Evolutionary conservation across 108 stramenopile genomes (phyloP), one percentile per base, ranked within the genome.

Genomic region (Cyclotella kingstonii): DNA sequence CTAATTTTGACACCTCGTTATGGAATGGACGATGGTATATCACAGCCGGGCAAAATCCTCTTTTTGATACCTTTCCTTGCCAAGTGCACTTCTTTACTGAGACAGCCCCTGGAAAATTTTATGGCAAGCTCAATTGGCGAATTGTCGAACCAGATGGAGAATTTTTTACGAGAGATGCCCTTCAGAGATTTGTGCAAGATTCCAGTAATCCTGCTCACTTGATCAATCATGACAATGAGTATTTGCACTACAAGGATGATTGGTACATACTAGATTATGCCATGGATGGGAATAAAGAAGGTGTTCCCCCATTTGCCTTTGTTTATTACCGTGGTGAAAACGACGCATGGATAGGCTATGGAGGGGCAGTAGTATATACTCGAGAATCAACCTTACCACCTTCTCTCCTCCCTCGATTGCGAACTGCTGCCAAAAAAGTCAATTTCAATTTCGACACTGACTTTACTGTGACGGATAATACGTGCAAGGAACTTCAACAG

Each of bases 321-420:
- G 87, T 98, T 15, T 95, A 95, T 54, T 98, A 96, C 76, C 81
- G 97, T 8, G 97, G 97, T 21, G 76, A 71, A 42, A 98, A 98
- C 59, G 97, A 98, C 67, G 97, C 97, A 3, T 98, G 97, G 97
- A 80, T 92, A 57, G 97, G 97, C 2, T 98, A 98, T 69, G 97
- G 93, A 30, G 97, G 97, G 25, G 94, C 80, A 1, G 93, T 96
- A 5, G 80, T 98, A 6, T 98, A 98, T 90, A 96, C 97, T n/a
- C 76, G 85, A 21, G 81, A 82, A 28, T 19, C 87, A 19, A 75
- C 80, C 51, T 59, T 97, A 36, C 95, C 94, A 41, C 85, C 85
- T 39, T 74, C 80, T 22, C 54, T 96, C 40, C 60, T 84, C n/a
- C 90, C 93, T 2, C 82, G 89, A 10, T 56, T 91, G 11, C 76